Evolutionary conservation across 2,329 filamentous ascomycete species (phyloP), one percentile per base, ranked within the genome.

Genomic region (Xylaria sp.): DNA sequence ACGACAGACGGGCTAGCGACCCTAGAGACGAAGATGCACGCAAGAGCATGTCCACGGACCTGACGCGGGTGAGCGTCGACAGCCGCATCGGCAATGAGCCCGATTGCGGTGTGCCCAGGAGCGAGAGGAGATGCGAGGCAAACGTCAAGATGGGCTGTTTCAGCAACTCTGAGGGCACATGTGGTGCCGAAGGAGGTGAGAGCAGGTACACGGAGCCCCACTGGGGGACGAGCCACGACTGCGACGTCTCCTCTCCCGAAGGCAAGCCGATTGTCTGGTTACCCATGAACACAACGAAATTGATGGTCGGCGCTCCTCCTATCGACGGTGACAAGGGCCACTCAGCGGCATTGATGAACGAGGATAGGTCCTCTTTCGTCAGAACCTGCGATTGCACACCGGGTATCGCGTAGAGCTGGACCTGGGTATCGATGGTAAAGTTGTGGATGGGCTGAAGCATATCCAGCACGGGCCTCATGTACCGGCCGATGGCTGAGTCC

Each of bases 311-410:
- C 0, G 94, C 94, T 17, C 87, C 88, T 41, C 93, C 95, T 68
- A 99, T 98, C 58, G 92, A 97, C 0, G 94, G 94, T 64, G 91
- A 96, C 2, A 99, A 79, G 0, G 95, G 95, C 95, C 95, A 99
- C 78, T 99, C 95, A 2, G 95, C 95, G 2, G 94, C 93, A 72
- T 99, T 99, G 76, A 99, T 93, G 72, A 99, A 99, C 1, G 91
- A 93, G 37, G 92, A 92, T 1, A 99, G 83, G 70, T 97, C 93
- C 69, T 96, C 90, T 73, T 92, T 93, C 70, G 86, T 88, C 35
- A 99, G 79, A 0, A 90, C 83, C 23, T 88, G 79, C 15, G 83
- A 82, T 69, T 85, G 83, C 1, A 86, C 84, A n/a, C 87, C 85
- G 0, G 87, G 85, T 1, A 81, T 79, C n/a, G 95, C 94, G 73